Evolutionary conservation across 164 flowering plant species (phyloP), one percentile per base, ranked within the genome.

Genomic region (Saururus chinensis): DNA sequence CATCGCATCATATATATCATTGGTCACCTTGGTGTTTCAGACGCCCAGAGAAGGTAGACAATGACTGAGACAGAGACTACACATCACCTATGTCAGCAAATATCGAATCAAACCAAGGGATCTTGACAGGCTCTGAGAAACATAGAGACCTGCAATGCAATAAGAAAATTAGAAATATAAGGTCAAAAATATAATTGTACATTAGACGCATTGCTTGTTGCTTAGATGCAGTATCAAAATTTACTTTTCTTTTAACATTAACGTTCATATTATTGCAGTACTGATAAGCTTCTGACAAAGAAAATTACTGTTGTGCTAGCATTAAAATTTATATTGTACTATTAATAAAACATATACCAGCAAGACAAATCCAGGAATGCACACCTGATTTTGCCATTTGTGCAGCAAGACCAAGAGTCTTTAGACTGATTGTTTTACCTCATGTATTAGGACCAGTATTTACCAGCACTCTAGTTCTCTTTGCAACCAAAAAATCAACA

Each of bases 41-140:
- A 75, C 88, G 96, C 60, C 96, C 96, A 63, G 98, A 92, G 68
- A 92, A 92, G 62, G 98, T 92, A 67, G 98, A 89, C 60, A 92
- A 66, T 65, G 96, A 92, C 57, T 89, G 96, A 26, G 87, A 74
- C 67, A 92, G 64, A 37, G 98, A 92, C 69, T 92, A 96, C 53
- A 86, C 98, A 81, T 92, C 98, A 57, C 98, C 96, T 70, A 89
- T 85, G 74, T 92, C 98, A 68, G 98, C 93, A 79, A 84, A 83
- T 62, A 92, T 72, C 69, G 61, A 80, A 75, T 89, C 98, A 81
- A 88, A 82, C 96, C 98, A 92, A 62, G 98, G 98, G 62, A 92
- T 77, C 71, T 68, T 77, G 25, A 72, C 88, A 62, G 90, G 78
- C 74, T 88, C 98, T 58, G 98, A 80, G 59, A 68, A 51, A 92